These are phyloP conservation scores for Paramecium tetraurelia DNA, from an alignment of 73 alveolate genomes.

Conservation along the genomic window DNA sequence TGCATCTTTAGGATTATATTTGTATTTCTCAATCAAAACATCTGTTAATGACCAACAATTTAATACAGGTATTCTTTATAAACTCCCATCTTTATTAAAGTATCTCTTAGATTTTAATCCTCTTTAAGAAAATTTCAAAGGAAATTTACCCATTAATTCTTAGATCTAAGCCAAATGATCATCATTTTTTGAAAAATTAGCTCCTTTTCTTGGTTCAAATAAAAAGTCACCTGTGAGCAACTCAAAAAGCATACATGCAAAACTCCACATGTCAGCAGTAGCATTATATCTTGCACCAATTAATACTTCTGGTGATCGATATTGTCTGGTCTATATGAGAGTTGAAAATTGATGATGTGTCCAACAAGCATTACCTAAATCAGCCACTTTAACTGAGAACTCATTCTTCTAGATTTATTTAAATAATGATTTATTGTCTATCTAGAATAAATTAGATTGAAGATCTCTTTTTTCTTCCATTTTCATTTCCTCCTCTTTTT, in stretches of 20 bases:
- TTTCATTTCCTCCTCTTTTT: neutral
- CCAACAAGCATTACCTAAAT: slow-evolving; percentile 96
- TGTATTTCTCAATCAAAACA: slow-evolving; percentile 63
- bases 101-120: slow-evolving; percentile 83
- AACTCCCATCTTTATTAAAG: slow-evolving; percentile 83
- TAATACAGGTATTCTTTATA: slow-evolving; percentile 78
- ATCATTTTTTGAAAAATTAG: slow-evolving; percentile 88
- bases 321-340: slow-evolving; percentile 89
- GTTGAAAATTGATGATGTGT: slow-evolving; percentile 88
- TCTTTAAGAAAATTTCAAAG: slow-evolving; percentile 83
- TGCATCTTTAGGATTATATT: slow-evolving; percentile 52
- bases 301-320: slow-evolving; percentile 99
- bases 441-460: neutral
- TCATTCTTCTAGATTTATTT: slow-evolving; percentile 6
- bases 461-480: neutral
- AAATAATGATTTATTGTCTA: neutral
- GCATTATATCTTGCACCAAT: slow-evolving; percentile 91
- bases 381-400: slow-evolving; percentile 85
- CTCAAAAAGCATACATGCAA: slow-evolving; percentile 97
- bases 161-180: slow-evolving; percentile 94
- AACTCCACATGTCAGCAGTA: slow-evolving; percentile 97
- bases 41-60: slow-evolving; percentile 81
- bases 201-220: slow-evolving; percentile 95
- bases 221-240: slow-evolving; percentile 98
- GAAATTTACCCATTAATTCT: slow-evolving; percentile 93